Base-by-base conservation (phyloP, 2,329 filamentous ascomycete genomes). In the Cytospora leucostoma region DNA sequence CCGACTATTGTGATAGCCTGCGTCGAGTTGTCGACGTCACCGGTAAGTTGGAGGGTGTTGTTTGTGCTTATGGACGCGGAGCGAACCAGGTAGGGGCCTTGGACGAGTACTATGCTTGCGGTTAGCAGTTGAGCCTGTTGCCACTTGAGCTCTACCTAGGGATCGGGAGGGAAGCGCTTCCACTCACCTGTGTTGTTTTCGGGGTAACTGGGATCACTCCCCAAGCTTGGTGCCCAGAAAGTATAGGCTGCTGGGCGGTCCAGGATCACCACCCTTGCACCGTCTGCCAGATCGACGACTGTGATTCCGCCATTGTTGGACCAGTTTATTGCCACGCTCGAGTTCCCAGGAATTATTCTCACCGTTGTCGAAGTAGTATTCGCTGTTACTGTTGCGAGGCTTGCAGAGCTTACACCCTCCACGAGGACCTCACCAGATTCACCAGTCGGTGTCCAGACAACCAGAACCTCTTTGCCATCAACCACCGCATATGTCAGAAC, bases 361-460 rank as follows among this genome's bases (percentile, higher is more conserved):
- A 81, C 74, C 27, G 74, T 76, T 19, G 75, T 76, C 68, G 52
- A 78, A 77, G 5, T 76, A 74, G 15, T 77, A 70, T 19, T 77
- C 76, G 1, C 74, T 75, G 10, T 73, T 71, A 2, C 78, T 66
- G 2, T 74, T 73, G 52, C 38, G 21, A 66, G 51, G 17, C 52
- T 65, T 74, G 68, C 81, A 5, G 74, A 70, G n/a, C 64, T 71
- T 2, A 68, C 70, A 1, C 75, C 78, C 54, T 78, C 78, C 61
- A 86, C 72, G 1, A 76, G 75, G 47, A 87, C 84, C 65, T 87
- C 83, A 52, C 81, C 84, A 1, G 76, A 76, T 68, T 87, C 83
- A 0, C 82, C 83, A 50, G 77, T 75, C 0, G 82, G 82, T 4
- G 84, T 72, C 79, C 84, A 86, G 1, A 87, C 74, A 0, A 79